These are phyloP conservation scores for Onygenales sp. DNA, from an alignment of 2,329 filamentous ascomycete genomes.

Conservation along the genomic window DNA sequence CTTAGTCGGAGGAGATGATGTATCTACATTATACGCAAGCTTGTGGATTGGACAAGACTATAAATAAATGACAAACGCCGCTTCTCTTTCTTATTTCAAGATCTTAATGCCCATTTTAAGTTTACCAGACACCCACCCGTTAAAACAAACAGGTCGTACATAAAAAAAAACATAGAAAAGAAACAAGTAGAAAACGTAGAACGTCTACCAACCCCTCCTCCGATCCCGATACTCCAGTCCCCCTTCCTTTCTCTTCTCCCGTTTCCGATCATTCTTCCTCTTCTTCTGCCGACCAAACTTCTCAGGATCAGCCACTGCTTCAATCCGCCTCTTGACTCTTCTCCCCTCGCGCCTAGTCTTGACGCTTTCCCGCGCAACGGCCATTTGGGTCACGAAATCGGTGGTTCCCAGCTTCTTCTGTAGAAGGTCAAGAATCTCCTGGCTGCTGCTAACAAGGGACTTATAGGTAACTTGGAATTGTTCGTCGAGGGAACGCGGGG, in stretches of 20 bases:
- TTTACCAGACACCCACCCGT: not conserved
- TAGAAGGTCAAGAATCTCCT: conserved; percentile 69
- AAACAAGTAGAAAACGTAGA: conserved; percentile 1
- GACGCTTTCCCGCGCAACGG: conserved; percentile 64
- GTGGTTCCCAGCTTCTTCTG: conserved; percentile 77
- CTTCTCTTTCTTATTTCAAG: not conserved
- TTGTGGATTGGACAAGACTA: not conserved
- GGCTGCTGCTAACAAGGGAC: conserved; percentile 58
- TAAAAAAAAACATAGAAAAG: not conserved
- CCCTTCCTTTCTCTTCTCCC: conserved; percentile 69
- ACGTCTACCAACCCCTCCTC: conserved; percentile 58
- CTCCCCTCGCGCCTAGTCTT: conserved; percentile 62
- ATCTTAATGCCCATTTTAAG: not conserved
- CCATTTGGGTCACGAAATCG: conserved; percentile 64
- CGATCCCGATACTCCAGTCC: conserved; percentile 61
- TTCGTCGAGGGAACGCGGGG: conserved; percentile 62
- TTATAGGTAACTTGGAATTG: conserved; percentile 61
- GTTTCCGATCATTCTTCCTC: conserved; percentile 76
- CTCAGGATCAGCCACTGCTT: conserved; percentile 74
- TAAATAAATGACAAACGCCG: not conserved
- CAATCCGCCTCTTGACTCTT: conserved; percentile 77
- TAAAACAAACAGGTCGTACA: not conserved
- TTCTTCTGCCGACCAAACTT: conserved; percentile 68
- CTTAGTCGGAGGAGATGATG: not conserved
- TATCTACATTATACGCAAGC: not conserved